Base-by-base conservation (phyloP, 129 eudicot species). In the Dittrichia graveolens region DNA sequence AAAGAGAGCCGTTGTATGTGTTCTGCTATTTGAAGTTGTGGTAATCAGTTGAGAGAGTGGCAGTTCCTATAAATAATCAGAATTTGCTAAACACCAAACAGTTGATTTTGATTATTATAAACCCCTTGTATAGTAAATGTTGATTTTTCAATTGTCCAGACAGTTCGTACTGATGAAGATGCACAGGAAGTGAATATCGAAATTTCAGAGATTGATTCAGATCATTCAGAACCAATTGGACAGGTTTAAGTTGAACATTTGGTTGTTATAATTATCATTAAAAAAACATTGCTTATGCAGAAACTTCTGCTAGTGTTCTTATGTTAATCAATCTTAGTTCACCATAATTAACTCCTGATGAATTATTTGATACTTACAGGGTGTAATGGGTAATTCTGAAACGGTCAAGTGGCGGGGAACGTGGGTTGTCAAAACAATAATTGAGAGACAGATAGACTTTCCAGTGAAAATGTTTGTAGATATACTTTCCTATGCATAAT, bases 371-470 rank as follows among this genome's bases (percentile, higher is more conserved):
- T 38, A 4, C 8, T 54, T 74, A 16, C 83, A 87, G 93, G 89
- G 93, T 41, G 66, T 79, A 49, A 78, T 76, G 72, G 93, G 93
- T 7, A 82, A 79, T 11, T 87, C 93, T 1, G 75, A 76, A 47
- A 79, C 41, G 78, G 89, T 87, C 73, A 87, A 84, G 74, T 87
- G 93, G 93, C 89, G 87, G 7, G 89, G 89, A 84, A 87, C 93
- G 5, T 84, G 93, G 89, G 93, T 87, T 69, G 87, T 87, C 37
- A 84, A 87, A 71, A 87, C 93, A 73, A 78, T 84, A 59, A 82
- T 87, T 55, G 70, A 78, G 50, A 82, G 93, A 71, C 87, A 87
- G 16, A 84, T 87, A 72, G 56, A 74, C 59, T 80, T 75, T 71
- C 92, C 86, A 7, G 92, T 78, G 67, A 87, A 79, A 82, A 83